Conservation (phyloP, 148 eudicot genomes). For the Agrostemma githago region DNA sequence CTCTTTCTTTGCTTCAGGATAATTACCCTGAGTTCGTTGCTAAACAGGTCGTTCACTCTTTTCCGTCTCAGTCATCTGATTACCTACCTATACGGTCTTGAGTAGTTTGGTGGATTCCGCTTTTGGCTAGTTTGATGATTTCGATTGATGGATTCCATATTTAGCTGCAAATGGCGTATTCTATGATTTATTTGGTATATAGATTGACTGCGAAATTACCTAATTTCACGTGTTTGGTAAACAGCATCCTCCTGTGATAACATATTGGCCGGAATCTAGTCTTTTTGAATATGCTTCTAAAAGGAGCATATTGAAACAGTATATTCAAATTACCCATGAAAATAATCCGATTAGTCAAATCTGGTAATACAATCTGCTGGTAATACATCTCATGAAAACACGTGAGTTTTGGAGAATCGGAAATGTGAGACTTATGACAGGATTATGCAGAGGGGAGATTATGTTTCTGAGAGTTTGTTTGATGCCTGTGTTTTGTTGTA, state of each 20-base stretch:
- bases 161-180: neutral
- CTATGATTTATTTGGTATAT: neutral
- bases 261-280: too few species aligned
- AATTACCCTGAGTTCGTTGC: slow-evolving; percentile 96
- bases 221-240: too few species aligned
- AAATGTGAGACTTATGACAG: neutral
- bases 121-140: neutral
- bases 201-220: too few species aligned
- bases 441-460: neutral
- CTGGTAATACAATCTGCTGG: too few species aligned
- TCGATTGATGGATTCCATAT: neutral
- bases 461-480: slow-evolving; percentile 2
- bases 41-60: slow-evolving; percentile 51
- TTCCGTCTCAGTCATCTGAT: too few species aligned
- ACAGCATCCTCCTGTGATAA: too few species aligned
- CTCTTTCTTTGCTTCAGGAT: slow-evolving; percentile 73
- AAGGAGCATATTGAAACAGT: too few species aligned
- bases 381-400: neutral
- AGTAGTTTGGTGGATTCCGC: neutral
- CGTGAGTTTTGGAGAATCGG: neutral
- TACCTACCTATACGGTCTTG: too few species aligned
- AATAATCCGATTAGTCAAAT: too few species aligned
- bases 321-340: too few species aligned
- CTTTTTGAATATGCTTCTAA: too few species aligned
- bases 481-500: slow-evolving; percentile 20